Percentiles rank a stretch among this genome's conserved stretches.
Evolutionary conservation across 2,329 filamentous ascomycete species (phyloP).

Genomic region (Talaromyces piceae): DNA sequence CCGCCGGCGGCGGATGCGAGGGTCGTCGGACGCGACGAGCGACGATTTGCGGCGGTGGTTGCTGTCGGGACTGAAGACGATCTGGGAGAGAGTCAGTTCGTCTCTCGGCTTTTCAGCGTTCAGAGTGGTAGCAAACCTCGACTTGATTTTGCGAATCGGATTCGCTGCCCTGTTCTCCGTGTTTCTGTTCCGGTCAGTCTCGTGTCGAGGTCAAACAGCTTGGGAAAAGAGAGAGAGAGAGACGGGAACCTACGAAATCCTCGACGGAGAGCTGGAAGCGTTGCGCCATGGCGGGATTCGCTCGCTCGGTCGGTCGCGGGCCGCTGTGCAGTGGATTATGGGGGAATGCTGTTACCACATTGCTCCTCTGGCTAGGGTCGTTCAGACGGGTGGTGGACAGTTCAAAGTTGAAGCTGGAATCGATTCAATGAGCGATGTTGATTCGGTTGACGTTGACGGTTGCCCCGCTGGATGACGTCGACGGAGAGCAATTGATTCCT

Average conservation of each 20-base stretch:
- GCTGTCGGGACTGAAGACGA: conserved; percentile 48
- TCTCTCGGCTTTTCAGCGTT: background rate
- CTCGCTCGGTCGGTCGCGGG: too few species aligned
- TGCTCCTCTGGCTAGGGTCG: too few species aligned
- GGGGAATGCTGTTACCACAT: background rate
- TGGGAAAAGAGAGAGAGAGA: too few species aligned
- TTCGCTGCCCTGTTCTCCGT: conserved; percentile 28
- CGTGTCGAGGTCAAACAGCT: too few species aligned
- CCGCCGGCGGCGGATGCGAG: conserved; percentile 29
- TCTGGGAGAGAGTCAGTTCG: too few species aligned
- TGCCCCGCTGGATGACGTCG: too few species aligned
- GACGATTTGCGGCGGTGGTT: conserved; percentile 55
- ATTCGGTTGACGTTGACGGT: too few species aligned
- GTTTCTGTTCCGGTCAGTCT: conserved; percentile 2
- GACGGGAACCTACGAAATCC: conserved; percentile 9
- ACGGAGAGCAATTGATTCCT: too few species aligned
- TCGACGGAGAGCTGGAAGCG: conserved; percentile 7
- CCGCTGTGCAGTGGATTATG: too few species aligned
- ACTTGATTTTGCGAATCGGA: conserved; percentile 27
- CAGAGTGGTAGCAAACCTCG: conserved; percentile 22
- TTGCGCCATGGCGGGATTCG: conserved; percentile 6
- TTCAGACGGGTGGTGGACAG: too few species aligned
- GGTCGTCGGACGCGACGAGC: conserved; percentile 41
- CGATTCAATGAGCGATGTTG: background rate
- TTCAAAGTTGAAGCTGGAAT: too few species aligned